Base-by-base conservation (phyloP, 1,284 basidiomycete genomes). In the Porphyrellus sp. region DNA sequence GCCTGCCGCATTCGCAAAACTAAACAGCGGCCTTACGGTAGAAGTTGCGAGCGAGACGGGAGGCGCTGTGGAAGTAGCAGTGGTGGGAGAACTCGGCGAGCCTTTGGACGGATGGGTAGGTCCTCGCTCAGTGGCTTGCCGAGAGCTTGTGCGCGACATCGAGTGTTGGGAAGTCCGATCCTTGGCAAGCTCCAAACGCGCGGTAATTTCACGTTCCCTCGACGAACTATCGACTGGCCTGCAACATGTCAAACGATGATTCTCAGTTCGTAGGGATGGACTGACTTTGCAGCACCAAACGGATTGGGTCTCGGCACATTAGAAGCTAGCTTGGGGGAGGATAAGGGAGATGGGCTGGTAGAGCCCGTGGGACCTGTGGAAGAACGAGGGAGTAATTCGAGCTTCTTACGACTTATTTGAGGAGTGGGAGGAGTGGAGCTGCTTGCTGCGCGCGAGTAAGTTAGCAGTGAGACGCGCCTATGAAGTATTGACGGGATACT, bases 141-240 rank as follows among this genome's bases (percentile, higher is more conserved):
- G 80, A 34, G 87, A 90, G 53, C 71, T 86, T 15, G 83, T 84
- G 48, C 87, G 84, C 16, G 87, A 90, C 81, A 90, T 81, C 13
- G 76, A 58, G 18, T 71, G 72, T 30, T 70, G 67, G 5, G 68
- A 59, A n/a, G 75, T 59, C n/a, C 79, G 78, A 24, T 85, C 82
- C 54, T 80, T 81, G 35, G 65, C 65, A 3, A 70, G 65, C 59
- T 89, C 85, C 37, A 90, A 68, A 40, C 85, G 82, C 46, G 88
- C 80, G 25, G 80, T 69, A 11, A 92, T 83, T 65, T 83, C 89
- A 48, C 81, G 81, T 66, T 98, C 93, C 51, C 84, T 83, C 3
- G 80, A 76, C 20, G 86, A 76, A 8, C 89, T 85, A 69, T 98
- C 93, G 30, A 98, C 88, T 13, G 95, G 93, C 63, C 90, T 93